phyloP scores from a whole-genome alignment of 2,329 filamentous ascomycete species.

The Sclerotiophoma versabilis region DNA sequence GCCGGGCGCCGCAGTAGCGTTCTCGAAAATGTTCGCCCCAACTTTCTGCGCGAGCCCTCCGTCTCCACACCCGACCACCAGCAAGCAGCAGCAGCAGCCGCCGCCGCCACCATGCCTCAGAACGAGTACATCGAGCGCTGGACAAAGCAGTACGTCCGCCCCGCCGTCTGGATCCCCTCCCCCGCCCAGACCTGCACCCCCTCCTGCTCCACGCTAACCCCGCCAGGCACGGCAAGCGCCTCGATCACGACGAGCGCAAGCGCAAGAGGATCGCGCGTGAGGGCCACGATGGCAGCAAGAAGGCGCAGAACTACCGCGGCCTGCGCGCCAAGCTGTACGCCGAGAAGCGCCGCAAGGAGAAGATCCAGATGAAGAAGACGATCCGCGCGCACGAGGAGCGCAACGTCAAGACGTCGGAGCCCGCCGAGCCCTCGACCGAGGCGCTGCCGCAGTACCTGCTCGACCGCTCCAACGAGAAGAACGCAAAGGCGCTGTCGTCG shows the following conservation, averaged over 20 bases:
- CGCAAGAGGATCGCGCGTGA: conserved; percentile 90
- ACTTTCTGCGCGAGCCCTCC: conserved; percentile 10
- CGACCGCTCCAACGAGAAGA: conserved; percentile 75
- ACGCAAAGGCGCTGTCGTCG: conserved; percentile 77
- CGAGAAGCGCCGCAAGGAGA: conserved; percentile 93
- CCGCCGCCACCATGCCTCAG: conserved; percentile 67
- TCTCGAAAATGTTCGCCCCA: not conserved
- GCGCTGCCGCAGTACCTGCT: conserved; percentile 93
- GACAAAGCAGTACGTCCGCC: conserved; percentile 64
- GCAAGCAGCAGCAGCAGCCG: conserved; percentile 12
- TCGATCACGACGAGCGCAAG: conserved; percentile 86
- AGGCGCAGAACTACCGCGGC: conserved; percentile 92
- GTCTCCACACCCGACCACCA: conserved; percentile 8
- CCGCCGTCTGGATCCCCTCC: conserved; percentile 1
- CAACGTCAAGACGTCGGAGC: conserved; percentile 85
- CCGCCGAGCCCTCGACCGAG: conserved; percentile 78
- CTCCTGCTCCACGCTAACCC: conserved; percentile 20
- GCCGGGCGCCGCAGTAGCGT: conserved; percentile 19
- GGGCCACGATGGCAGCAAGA: conserved; percentile 83
- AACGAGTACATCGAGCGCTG: conserved; percentile 81
- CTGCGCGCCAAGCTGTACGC: conserved; percentile 92
- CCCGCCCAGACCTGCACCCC: not conserved
- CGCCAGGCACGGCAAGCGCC: conserved; percentile 51
- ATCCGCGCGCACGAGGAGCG: conserved; percentile 93
- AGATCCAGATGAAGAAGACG: conserved; percentile 60